Conservation (phyloP, 2,329 filamentous ascomycete genomes). For the Fusarium sp. region DNA sequence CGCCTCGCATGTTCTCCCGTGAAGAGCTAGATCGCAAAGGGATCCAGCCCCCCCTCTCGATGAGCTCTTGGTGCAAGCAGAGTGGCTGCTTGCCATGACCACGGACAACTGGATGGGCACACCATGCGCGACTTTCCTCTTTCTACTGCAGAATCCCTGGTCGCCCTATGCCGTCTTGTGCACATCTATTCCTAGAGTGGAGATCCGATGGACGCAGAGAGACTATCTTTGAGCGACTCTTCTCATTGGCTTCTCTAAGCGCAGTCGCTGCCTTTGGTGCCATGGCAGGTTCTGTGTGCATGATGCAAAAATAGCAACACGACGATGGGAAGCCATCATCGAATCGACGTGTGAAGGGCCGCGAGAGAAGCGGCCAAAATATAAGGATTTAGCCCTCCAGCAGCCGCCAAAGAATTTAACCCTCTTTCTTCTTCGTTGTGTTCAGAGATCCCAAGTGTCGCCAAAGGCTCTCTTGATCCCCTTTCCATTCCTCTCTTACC, state of each 20-base stretch:
- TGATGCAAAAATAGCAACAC: conserved; percentile 56
- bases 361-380: conserved; percentile 61
- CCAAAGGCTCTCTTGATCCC: conserved; percentile 56
- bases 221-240: conserved; percentile 44
- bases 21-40: conserved; percentile 40
- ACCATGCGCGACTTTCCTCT: conserved; percentile 49
- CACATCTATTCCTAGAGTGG: conserved; percentile 49
- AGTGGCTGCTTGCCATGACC: conserved; percentile 41
- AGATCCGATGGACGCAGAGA: conserved; percentile 36
- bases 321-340: conserved; percentile 41
- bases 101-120: conserved; percentile 44
- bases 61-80: conserved; percentile 39
- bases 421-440: conserved; percentile 54
- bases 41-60: conserved; percentile 34
- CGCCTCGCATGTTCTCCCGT: conserved; percentile 37
- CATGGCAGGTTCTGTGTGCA: conserved; percentile 44
- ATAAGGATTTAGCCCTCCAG: conserved; percentile 67
- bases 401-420: conserved; percentile 54
- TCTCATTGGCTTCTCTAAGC: conserved; percentile 62
- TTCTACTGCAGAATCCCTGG: conserved; percentile 38
- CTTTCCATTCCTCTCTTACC: conserved; percentile 47
- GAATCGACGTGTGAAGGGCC: conserved; percentile 51
- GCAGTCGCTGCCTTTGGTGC: conserved; percentile 52
- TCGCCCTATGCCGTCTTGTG: conserved; percentile 40
- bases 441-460: conserved; percentile 64